Base-by-base conservation (phyloP, 2,329 filamentous ascomycete species). In the Hymenoscyphus occultus region DNA sequence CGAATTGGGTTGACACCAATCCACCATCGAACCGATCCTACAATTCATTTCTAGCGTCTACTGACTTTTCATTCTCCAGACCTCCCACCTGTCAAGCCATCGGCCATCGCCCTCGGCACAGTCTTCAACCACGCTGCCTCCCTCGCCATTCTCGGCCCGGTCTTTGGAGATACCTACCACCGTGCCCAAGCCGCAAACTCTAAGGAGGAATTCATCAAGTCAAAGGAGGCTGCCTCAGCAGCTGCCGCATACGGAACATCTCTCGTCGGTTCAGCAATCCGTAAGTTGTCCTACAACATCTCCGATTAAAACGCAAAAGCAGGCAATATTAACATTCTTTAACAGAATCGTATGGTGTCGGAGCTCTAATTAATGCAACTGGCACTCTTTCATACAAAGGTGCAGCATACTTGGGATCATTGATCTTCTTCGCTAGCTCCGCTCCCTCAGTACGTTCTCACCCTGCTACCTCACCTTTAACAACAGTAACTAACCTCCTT, bases 361-460 rank as follows among this genome's bases (percentile, higher is more conserved):
- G 89, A 72, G 93, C 93, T 68, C 83, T 97, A 71, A 90, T 94
- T 84, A 98, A 98, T 79, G 93, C 93, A 71, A 98, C 94, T 54
- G 93, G 92, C 71, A 97, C 94, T 63, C 84, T 98, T 70, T 93
- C 87, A 81, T 98, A 98, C 85, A 98, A 97, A 87, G 95, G 95
- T 73, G 93, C 95, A 69, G 92, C 94, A 64, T 98, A 97, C 82
- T 84, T 98, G 67, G 95, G 95, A 72, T 85, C 85, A 67, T 83
- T 98, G 77, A 90, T 98, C 83, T 98, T 98, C 85, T 85, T 93
- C 70, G 94, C 94, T 72, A 93, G 89, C 72, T 89, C 92, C 75
- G 93, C 93, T 74, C 94, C 94, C 71, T 87, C 88, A 67, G 92
- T 96, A 87, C 72, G 89, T 85, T 71, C 64, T 39, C 5, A 28